Evolutionary conservation across 2,329 filamentous ascomycete genomes (phyloP), one percentile per base, ranked within the genome.

Genomic region (Apiospora aurea): DNA sequence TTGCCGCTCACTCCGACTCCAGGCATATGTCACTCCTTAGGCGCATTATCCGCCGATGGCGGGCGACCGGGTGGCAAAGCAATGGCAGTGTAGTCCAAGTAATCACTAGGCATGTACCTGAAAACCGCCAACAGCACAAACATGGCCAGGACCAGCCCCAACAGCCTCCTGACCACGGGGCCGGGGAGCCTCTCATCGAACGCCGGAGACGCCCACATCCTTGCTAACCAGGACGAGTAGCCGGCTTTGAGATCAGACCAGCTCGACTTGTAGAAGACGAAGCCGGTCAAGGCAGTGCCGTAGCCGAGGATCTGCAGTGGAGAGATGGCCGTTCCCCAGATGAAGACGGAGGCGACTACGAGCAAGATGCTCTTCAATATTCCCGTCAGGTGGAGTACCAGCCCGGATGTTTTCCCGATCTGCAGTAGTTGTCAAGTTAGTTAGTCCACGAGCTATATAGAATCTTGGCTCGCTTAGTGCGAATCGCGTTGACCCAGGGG

Each of bases 301-400:
- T 97, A 97, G 76, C 94, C 94, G 80, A 95, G 86, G 77, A 90
- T 89, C 83, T 97, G 94, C 71, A 94, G 86, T 34, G 83, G 80
- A 26, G 91, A 87, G 78, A 96, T 92, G 44, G 89, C 87, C 71
- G 93, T 94, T 76, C 88, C 86, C 91, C 94, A 96, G 80, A 96
- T 91, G 79, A 94, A 81, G 83, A 96, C 92, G 70, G 93, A 94
- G 72, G 90, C 88, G 73, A 88, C 85, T 75, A 97, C 93, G 71
- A 97, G 90, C 72, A 97, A 89, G 73, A 97, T 95, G 82, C 95
- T 94, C 84, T 97, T 97, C 78, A 96, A 89, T 75, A 97, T 94
- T 81, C 94, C 94, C 72, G 92, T 95, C 34, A 97, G 89, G 46
- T 94, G 95, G 84, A 97, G 92, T 77, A 95, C 93, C 69, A 97